These are phyloP conservation scores for Lentinula sp. DNA, from an alignment of 768 basidiomycete genomes.

Conservation along the genomic window DNA sequence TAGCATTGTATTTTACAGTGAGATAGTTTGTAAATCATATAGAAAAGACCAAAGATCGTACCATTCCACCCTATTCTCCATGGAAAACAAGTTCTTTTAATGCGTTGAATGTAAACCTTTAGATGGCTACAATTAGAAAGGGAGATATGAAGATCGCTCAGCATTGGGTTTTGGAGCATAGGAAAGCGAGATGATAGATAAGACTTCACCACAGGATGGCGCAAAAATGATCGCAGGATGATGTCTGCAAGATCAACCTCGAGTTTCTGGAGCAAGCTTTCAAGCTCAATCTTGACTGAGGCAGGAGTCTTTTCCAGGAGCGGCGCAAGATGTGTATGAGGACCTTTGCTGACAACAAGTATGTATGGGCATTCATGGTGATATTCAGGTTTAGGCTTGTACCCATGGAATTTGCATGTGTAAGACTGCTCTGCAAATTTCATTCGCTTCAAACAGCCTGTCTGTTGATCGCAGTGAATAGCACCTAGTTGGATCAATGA, in stretches of 20 bases:
- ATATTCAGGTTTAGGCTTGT: slow-evolving; percentile 2
- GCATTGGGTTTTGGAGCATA: slow-evolving; percentile 7
- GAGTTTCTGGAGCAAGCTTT: slow-evolving; percentile 8
- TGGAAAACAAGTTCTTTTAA: slow-evolving; percentile 11
- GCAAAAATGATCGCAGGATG: slow-evolving; percentile 16
- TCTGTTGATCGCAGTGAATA: slow-evolving; percentile 4
- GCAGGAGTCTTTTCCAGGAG: slow-evolving; percentile 13
- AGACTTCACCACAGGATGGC: slow-evolving; percentile 13
- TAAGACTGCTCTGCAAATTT: background rate
- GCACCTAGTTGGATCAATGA: background rate
- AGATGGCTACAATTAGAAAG: slow-evolving; percentile 18
- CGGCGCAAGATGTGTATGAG: slow-evolving; percentile 9
- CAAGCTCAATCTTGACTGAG: slow-evolving; percentile 2
- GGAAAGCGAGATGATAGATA: slow-evolving; percentile 12
- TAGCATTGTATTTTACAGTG: background rate
- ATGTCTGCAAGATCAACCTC: slow-evolving; percentile 16
- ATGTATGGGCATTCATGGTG: slow-evolving; percentile 4
- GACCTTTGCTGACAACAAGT: slow-evolving; percentile 1
- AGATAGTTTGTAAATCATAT: background rate
- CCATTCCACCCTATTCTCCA: slow-evolving; percentile 18
- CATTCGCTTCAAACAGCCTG: background rate
- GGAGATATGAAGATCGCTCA: slow-evolving; percentile 20
- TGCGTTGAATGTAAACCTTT: slow-evolving; percentile 13
- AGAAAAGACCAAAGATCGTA: background rate
- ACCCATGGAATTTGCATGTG: slow-evolving; percentile 1